Conservation (phyloP, 2,329 filamentous ascomycete species). For the Microdochium nivale region DNA sequence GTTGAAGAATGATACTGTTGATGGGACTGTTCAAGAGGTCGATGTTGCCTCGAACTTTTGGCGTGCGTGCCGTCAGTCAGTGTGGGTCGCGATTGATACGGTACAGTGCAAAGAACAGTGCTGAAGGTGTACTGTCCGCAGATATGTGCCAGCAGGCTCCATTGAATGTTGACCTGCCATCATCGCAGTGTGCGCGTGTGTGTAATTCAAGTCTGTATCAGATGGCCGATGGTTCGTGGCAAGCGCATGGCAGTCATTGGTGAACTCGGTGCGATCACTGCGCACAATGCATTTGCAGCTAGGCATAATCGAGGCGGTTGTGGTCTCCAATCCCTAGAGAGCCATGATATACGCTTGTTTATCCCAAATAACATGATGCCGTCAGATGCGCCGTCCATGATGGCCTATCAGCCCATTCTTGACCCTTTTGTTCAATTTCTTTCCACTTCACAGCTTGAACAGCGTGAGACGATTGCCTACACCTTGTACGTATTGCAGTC, state of each 20-base stretch:
- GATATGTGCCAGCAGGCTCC: too few species aligned
- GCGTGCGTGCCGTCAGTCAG: not conserved
- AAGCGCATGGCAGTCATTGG: too few species aligned
- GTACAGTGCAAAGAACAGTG: not conserved
- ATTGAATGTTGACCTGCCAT: too few species aligned
- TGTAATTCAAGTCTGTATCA: too few species aligned
- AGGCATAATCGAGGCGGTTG: not conserved
- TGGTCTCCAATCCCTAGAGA: not conserved
- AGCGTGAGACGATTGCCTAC: not conserved
- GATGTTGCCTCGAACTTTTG: not conserved
- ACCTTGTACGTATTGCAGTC: not conserved
- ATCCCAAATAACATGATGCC: not conserved
- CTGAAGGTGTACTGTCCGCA: too few species aligned
- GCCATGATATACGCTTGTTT: not conserved
- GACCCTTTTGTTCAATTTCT: constrained; percentile 1
- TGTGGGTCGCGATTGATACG: not conserved
- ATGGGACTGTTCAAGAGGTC: not conserved
- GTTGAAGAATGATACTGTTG: not conserved
- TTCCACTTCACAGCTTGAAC: not conserved
- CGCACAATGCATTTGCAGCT: not conserved
- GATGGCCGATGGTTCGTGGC: too few species aligned
- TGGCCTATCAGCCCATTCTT: not conserved
- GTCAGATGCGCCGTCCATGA: not conserved
- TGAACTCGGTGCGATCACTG: too few species aligned
- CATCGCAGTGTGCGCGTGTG: too few species aligned